Base-by-base conservation (phyloP, 2,329 filamentous ascomycete genomes). In the Arthrobotrys sinensis region DNA sequence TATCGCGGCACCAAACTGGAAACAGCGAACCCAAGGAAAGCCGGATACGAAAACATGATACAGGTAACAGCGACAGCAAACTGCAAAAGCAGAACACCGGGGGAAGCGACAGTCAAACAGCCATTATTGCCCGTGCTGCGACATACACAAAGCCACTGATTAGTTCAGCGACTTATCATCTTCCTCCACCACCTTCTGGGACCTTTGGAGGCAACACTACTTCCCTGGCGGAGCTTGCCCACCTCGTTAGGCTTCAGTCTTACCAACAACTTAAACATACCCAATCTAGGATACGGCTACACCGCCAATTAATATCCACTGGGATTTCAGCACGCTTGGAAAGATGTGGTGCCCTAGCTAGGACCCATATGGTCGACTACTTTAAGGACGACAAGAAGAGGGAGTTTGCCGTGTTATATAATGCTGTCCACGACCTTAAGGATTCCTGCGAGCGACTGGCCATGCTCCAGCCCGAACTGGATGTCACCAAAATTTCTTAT, bases 221-320 rank as follows among this genome's bases (percentile, higher is more conserved):
- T 53, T 91, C 90, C 12, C 86, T 95, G 79, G 90, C 92, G 82
- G 92, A 94, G 84, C 88, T 95, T 80, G 92, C 92, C 64, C 92
- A 94, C 84, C 85, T 94, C 81, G 91, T 93, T 80, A 90, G 92
- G 79, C 86, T 94, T 79, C 92, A 92, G 83, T 92, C 91, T 82
- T 93, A 94, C 83, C 92, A 95, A 85, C 91, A 93, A 87, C 91
- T 91, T 86, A 92, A 93, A 87, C 90, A 92, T 85, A 87, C 89
- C 80, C 91, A 91, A 83, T 92, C 91, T 53, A 88, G 92, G 81
- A 87, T 92, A 80, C 90, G 92, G 72, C 87, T 96, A 66, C 91
- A 94, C 83, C 88, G 91, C 82, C 92, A 89, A 82, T 86, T 94
- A 79, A 89, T 94, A 66, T 92, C 91, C 19, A 92, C 91, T 50